phyloP scores from a whole-genome alignment of 176 grass and related monocot genomes.

The Lolium rigidum region DNA sequence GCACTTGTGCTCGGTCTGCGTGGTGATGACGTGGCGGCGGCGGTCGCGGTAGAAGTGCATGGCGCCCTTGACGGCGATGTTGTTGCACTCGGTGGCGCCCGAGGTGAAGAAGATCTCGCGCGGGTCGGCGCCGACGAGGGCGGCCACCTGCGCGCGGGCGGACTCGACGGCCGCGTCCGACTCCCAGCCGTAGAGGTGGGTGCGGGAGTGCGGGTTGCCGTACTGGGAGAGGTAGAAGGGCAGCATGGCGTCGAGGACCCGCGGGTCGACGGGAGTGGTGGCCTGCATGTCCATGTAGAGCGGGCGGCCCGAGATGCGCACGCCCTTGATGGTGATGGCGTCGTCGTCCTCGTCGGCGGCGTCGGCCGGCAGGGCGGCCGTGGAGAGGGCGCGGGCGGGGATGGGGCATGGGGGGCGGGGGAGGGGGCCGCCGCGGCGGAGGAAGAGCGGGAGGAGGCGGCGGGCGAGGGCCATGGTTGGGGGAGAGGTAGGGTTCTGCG shows the following conservation, averaged over 20 bases:
- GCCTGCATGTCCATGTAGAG: conserved; percentile 99
- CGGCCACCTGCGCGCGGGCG: conserved; percentile 58
- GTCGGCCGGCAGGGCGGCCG: conserved; percentile 26
- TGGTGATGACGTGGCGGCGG: conserved; percentile 87
- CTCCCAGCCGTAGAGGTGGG: conserved; percentile 98
- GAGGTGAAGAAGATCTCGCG: conserved; percentile 97
- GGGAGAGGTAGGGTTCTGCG: conserved; percentile 42
- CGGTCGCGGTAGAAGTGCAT: conserved; percentile 82
- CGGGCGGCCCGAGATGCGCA: conserved; percentile 83
- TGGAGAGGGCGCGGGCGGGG: conserved; percentile 44
- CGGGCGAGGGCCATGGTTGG: conserved; percentile 56
- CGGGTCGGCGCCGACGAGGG: conserved; percentile 70
- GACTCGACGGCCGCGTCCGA: conserved; percentile 89
- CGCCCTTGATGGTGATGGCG: conserved; percentile 77
- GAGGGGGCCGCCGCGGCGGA: conserved; percentile 42
- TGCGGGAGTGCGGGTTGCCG: conserved; percentile 96
- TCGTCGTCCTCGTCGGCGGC: conserved; percentile 35
- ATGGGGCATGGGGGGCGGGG: background rate
- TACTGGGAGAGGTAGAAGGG: conserved; percentile 90
- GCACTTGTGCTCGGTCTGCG: conserved; percentile 97
- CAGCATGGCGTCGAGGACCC: conserved; percentile 92
- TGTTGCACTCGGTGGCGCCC: conserved; percentile 93
- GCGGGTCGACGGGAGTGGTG: conserved; percentile 85
- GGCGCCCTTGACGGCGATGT: conserved; percentile 95
- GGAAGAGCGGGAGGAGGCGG: conserved; percentile 55